phyloP scores from a whole-genome alignment of 257 asterid species.

The Forsythia viridissima region DNA sequence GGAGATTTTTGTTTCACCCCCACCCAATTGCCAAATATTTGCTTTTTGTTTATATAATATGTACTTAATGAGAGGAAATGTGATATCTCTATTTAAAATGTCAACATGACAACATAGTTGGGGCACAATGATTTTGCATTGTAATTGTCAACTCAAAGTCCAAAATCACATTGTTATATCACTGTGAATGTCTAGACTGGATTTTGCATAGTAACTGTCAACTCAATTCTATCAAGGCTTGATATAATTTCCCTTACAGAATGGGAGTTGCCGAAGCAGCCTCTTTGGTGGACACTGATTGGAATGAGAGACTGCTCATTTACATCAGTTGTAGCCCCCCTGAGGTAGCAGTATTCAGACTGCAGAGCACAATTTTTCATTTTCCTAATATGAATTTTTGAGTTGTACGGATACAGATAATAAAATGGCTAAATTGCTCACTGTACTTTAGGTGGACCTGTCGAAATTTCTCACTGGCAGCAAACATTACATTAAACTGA shows the following conservation, averaged over 20 bases:
- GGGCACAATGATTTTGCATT: conserved; percentile 11
- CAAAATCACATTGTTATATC: neutral
- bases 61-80: neutral
- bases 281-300: conserved; percentile 46
- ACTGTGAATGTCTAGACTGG: neutral
- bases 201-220: neutral
- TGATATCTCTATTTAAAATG: neutral
- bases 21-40: neutral
- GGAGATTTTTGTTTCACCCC: neutral
- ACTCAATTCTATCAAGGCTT: neutral
- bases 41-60: neutral
- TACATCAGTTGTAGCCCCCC: conserved; percentile 88
- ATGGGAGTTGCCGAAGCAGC: conserved; percentile 86
- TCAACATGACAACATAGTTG: conserved; percentile 14
- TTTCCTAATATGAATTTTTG: conserved; percentile 13
- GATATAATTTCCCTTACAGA: conserved; percentile 45
- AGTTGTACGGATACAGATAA: neutral
- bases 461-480: conserved; percentile 68
- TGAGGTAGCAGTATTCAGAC: conserved; percentile 75
- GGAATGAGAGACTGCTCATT: conserved; percentile 72
- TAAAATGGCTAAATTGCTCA: conserved; percentile 8
- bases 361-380: neutral
- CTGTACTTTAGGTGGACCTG: conserved; percentile 76
- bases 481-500: conserved; percentile 67
- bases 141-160: neutral